A percentile compares a stretch with the other conserved stretches of the same genome.
Conservation (phyloP, 176 grass and related monocot species). For the Eragrostis nindensis region DNA sequence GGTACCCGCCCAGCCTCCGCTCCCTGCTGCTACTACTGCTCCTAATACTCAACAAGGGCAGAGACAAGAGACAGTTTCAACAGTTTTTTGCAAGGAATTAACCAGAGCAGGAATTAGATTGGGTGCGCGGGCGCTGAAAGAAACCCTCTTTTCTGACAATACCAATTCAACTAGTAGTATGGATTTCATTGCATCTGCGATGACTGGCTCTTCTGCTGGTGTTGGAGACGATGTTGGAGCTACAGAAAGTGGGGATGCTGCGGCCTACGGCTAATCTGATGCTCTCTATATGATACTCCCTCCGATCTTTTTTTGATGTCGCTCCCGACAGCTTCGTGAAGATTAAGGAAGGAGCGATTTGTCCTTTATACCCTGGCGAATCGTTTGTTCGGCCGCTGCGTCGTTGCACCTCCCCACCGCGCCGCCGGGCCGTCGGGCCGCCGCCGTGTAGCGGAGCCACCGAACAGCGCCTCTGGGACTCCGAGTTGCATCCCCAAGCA, state of each 20-base stretch:
- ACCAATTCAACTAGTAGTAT: too few species aligned
- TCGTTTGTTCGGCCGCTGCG: too few species aligned
- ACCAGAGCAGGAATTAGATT: not conserved
- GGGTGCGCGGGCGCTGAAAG: not conserved
- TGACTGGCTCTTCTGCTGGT: not conserved
- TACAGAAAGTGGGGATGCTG: not conserved
- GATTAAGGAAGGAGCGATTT: too few species aligned
- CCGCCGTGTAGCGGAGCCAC: too few species aligned
- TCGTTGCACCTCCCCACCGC: too few species aligned
- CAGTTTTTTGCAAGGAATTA: not conserved
- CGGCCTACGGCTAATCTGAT: too few species aligned
- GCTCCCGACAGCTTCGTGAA: too few species aligned
- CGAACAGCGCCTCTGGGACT: too few species aligned
- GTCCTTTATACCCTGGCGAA: too few species aligned
- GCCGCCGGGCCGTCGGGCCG: too few species aligned
- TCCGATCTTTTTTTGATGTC: too few species aligned
- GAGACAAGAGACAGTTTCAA: not conserved
- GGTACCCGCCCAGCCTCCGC: not conserved
- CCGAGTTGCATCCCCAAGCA: too few species aligned
- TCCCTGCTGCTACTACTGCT: not conserved
- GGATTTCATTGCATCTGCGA: not conserved
- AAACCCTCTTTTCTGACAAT: not conserved
- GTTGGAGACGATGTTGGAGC: not conserved
- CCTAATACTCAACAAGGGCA: not conserved
- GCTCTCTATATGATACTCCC: not conserved